These are phyloP conservation scores for Geotrichum bryndzae DNA, from an alignment of 1,139 yeast genomes.

Conservation along the genomic window DNA sequence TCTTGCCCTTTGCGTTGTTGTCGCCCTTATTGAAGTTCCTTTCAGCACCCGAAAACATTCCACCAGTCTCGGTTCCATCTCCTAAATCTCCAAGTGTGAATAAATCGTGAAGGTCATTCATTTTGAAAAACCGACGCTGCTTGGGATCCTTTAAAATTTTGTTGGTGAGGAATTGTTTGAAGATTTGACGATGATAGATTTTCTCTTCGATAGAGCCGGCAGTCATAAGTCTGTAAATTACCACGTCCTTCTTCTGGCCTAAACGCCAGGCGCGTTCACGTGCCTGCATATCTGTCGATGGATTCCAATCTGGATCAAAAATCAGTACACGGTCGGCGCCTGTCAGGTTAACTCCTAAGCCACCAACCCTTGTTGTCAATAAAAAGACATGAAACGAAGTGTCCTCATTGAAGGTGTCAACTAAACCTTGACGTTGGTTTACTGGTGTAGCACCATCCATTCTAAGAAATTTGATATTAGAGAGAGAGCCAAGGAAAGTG, in stretches of 20 bases:
- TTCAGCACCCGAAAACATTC: constrained; percentile 54
- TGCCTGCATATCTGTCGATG: constrained; percentile 95
- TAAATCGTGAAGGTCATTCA: constrained; percentile 84
- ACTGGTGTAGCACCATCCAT: constrained; percentile 97
- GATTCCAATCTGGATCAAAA: constrained; percentile 98
- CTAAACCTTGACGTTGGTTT: constrained; percentile 64
- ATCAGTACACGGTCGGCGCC: constrained; percentile 95
- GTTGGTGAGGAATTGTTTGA: constrained; percentile 88
- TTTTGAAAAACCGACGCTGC: constrained; percentile 85
- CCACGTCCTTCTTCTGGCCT: constrained; percentile 92
- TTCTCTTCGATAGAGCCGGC: constrained; percentile 96
- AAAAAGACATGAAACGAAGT: constrained; percentile 57
- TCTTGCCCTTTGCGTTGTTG: constrained; percentile 34
- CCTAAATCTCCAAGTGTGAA: constrained; percentile 79
- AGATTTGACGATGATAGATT: constrained; percentile 92
- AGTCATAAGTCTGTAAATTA: constrained; percentile 84
- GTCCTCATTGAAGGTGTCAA: constrained; percentile 70
- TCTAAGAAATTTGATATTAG: constrained; percentile 51
- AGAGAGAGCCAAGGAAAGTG: constrained; percentile 44
- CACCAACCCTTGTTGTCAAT: constrained; percentile 92
- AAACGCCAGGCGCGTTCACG: constrained; percentile 96
- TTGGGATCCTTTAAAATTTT: constrained; percentile 93
- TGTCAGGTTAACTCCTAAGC: constrained; percentile 86
- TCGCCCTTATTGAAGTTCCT: constrained; percentile 32
- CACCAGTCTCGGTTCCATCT: constrained; percentile 54